Evolutionary conservation across 1,139 yeast genomes (phyloP).

Genomic region (Pichia sp.): DNA sequence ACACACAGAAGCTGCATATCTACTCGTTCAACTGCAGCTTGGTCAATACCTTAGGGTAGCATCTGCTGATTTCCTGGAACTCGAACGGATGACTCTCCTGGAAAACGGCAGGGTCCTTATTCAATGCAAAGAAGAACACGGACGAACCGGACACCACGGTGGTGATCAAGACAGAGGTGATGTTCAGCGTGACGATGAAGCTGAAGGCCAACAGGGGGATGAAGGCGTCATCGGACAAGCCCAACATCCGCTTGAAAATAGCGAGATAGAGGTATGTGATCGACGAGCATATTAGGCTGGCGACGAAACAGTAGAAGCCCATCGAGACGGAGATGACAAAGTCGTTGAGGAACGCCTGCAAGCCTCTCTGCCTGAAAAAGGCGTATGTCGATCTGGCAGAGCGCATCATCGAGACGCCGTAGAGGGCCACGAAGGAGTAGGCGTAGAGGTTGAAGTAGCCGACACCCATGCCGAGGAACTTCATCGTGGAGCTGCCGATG

Average conservation of each 20-base stretch:
- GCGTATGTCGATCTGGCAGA: conserved; percentile 80
- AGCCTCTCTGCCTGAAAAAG: conserved; percentile 70
- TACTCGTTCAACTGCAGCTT: conserved; percentile 15
- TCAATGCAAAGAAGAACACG: conserved; percentile 82
- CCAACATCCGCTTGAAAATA: conserved; percentile 20
- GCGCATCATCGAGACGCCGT: conserved; percentile 70
- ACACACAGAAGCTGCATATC: too few species aligned
- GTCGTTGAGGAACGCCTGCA: conserved; percentile 59
- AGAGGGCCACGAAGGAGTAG: conserved; percentile 79
- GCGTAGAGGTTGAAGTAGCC: conserved; percentile 88
- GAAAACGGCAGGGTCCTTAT: conserved; percentile 84
- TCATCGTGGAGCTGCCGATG: conserved; percentile 42
- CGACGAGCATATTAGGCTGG: conserved; percentile 65
- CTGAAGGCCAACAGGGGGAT: conserved; percentile 73
- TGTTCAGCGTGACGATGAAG: conserved; percentile 57
- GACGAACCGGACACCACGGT: conserved; percentile 80
- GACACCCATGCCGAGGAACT: conserved; percentile 33
- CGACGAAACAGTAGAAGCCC: conserved; percentile 65
- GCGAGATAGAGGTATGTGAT: conserved; percentile 64
- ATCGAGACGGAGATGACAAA: conserved; percentile 74
- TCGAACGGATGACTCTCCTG: conserved; percentile 67
- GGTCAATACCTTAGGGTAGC: conserved; percentile 63
- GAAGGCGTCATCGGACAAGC: conserved; percentile 68
- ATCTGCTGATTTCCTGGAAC: conserved; percentile 41
- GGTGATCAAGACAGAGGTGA: conserved; percentile 67